Evolutionary conservation across 2,329 filamentous ascomycete genomes (phyloP), one percentile per base, ranked within the genome.

Genomic region (Beauveria sp.): DNA sequence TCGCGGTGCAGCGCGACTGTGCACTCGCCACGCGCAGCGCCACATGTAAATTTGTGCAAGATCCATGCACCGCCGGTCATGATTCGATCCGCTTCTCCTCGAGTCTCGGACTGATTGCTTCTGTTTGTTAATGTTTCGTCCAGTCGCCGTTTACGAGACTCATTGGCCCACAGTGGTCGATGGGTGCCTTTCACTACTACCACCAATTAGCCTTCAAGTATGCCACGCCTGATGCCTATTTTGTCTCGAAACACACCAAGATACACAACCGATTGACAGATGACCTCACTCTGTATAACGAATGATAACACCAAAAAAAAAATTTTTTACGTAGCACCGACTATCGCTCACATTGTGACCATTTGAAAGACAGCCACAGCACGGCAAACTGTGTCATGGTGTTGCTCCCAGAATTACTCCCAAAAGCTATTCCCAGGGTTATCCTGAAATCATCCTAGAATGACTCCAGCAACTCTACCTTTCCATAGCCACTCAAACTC

Each of bases 171-270:
- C 24, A 48, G 3, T 18, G 24, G 10, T 38, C 38, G 5, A 42
- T 3, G 43, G 31, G 72, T 70, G 18, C 38, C 8, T 71, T 75
- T 51, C 38, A 4, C 31, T 34, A 34, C 26, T 46, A 26, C 34
- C 26, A 48, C 43, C 14, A 14, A 26, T 31, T 26, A 20, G 40
- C 26, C 24, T 31, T 38, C 12, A 38, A 38, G 12, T 38, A 14
- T 38, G 31, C 22, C 20, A 43, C 10, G 38, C 14, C 40, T 10
- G 40, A 16, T 34, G 20, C 12, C 18, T 2, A n/a, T 22, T 24
- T 49, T 43, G 56, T 51, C 51, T 59, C 56, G 24, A 59, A 59
- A 59, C 38, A 22, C 7, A 38, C 28, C 28, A 24, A 38, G 43
- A 57, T 65, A 20, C 18, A 48, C 10, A 3, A n/a, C 22, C 8